Percentiles rank a stretch among this genome's conserved stretches.
These are phyloP conservation scores for Candida maris DNA, from an alignment of 805 yeast genomes.

Conservation along the genomic window DNA sequence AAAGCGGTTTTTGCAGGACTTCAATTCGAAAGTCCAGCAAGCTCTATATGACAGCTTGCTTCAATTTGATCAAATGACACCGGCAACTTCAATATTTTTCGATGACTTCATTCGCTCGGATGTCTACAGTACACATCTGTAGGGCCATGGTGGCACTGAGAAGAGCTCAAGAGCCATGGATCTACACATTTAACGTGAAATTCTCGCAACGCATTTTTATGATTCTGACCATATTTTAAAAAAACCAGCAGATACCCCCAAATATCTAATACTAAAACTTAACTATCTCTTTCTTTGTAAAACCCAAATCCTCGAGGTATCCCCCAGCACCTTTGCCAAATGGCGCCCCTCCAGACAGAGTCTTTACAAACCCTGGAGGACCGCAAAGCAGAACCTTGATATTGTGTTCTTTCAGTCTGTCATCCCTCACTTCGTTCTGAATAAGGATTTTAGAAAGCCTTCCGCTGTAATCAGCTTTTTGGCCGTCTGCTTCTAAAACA, in stretches of 20 bases:
- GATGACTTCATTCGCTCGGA: slow-evolving; percentile 1
- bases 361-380: slow-evolving; percentile 1
- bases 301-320: slow-evolving; percentile 1
- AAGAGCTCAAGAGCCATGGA: no score
- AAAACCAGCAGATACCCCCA: no score
- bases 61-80: background rate
- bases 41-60: background rate
- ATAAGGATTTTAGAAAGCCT: background rate
- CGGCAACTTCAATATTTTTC: background rate
- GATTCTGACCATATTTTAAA: no score
- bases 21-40: background rate
- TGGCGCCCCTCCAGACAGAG: slow-evolving; percentile 3
- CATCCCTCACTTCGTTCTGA: background rate
- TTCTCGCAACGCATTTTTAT: no score
- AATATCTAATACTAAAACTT: no score
- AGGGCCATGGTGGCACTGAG: no score
- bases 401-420: background rate
- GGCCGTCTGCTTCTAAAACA: slow-evolving; percentile 2
- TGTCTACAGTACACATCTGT: no score
- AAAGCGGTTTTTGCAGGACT: background rate
- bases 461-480: slow-evolving; percentile 1
- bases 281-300: slow-evolving; percentile 1
- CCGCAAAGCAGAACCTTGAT: slow-evolving; percentile 5
- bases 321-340: slow-evolving; percentile 2
- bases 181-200: no score